These are phyloP conservation scores for Trypanosoma lewisi DNA, from an alignment of 208 protist species.

Conservation along the genomic window DNA sequence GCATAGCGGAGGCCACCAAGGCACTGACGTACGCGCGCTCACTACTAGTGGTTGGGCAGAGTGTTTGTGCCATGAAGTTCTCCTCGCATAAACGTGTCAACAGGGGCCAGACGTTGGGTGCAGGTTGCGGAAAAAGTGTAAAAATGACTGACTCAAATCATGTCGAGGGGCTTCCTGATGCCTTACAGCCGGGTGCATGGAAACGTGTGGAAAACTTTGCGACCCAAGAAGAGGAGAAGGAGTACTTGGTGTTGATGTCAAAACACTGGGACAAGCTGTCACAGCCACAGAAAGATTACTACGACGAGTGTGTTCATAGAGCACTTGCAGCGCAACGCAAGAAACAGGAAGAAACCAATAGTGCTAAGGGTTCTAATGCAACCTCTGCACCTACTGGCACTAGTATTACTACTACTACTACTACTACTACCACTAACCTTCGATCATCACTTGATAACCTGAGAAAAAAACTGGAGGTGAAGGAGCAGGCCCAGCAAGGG, in stretches of 20 bases:
- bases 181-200: conserved; percentile 51
- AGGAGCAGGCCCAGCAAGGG: conserved; percentile 30
- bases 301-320: conserved; percentile 63
- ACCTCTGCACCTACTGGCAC: neutral
- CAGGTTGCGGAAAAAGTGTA: neutral
- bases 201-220: conserved; percentile 41
- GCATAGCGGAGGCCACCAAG: conserved; percentile 46
- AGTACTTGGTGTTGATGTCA: conserved; percentile 57
- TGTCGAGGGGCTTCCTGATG: conserved; percentile 24
- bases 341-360: conserved; percentile 11
- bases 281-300: conserved; percentile 68
- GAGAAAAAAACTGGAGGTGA: conserved; percentile 48
- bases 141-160: neutral
- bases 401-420: neutral
- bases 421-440: neutral
- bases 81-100: conserved; percentile 17
- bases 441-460: conserved; percentile 33
- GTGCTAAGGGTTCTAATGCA: neutral
- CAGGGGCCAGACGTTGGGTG: neutral
- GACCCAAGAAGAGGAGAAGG: conserved; percentile 41
- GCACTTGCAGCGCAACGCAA: conserved; percentile 33
- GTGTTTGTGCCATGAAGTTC: conserved; percentile 30
- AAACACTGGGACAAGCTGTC: conserved; percentile 70
- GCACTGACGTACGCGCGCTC: conserved; percentile 54
- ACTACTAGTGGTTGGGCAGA: conserved; percentile 29